These are phyloP conservation scores for Clonostachys sp. DNA, from an alignment of 2,329 filamentous ascomycete genomes.

Conservation along the genomic window DNA sequence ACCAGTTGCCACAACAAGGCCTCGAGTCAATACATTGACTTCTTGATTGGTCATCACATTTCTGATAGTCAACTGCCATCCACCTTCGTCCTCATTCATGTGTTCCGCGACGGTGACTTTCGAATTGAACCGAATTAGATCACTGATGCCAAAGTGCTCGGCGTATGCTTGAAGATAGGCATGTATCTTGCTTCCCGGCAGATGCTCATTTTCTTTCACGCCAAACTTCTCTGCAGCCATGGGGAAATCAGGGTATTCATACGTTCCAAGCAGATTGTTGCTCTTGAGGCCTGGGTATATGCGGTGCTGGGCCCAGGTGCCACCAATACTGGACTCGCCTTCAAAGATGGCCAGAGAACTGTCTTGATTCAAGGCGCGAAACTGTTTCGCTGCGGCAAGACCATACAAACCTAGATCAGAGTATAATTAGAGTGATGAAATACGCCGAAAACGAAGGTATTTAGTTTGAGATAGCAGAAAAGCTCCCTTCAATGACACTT, in stretches of 20 bases:
- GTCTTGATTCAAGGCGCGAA: not conserved
- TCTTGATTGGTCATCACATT: not conserved
- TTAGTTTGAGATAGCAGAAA: not conserved
- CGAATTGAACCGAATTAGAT: conserved; percentile 29
- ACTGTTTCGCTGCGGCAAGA: conserved; percentile 1
- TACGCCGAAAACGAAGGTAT: not conserved
- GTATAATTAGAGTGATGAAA: not conserved
- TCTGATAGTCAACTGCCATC: conserved; percentile 8
- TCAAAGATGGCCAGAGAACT: not conserved
- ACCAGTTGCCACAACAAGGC: conserved; percentile 46
- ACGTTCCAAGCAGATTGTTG: conserved; percentile 71
- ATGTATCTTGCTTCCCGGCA: conserved; percentile 40
- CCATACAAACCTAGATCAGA: conserved; percentile 1
- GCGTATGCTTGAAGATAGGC: conserved; percentile 33
- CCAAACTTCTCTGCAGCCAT: conserved; percentile 54
- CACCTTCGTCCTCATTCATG: conserved; percentile 8
- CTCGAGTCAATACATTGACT: conserved; percentile 17
- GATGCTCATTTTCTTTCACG: conserved; percentile 37
- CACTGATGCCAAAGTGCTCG: conserved; percentile 36
- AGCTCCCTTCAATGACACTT: not conserved
- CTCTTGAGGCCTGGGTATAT: conserved; percentile 66
- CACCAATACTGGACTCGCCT: conserved; percentile 34
- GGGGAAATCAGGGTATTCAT: conserved; percentile 70
- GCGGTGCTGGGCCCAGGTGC: conserved; percentile 64
- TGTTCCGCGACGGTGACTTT: conserved; percentile 30